These are phyloP conservation scores for Cucumis melo DNA, from an alignment of 306 rosid genomes.

Conservation along the genomic window DNA sequence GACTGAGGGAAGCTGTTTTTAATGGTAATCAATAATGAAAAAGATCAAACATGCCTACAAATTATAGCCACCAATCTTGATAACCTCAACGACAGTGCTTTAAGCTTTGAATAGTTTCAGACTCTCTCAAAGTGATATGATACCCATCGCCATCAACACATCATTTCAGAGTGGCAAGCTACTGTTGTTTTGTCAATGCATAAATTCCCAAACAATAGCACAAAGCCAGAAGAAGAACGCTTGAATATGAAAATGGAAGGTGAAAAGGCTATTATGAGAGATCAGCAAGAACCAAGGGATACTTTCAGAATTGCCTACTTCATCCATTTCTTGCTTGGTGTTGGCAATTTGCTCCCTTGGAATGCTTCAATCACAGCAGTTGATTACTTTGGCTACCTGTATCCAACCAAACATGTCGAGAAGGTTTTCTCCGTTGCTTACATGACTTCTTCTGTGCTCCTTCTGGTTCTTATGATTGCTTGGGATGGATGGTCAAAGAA, in stretches of 20 bases:
- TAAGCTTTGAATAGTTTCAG: conserved; percentile 9
- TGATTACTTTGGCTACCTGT: conserved; percentile 72
- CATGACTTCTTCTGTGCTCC: conserved; percentile 54
- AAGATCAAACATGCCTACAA: conserved; percentile 4
- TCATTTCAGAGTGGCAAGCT: conserved; percentile 10
- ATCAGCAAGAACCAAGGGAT: conserved; percentile 34
- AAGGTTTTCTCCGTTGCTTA: conserved; percentile 78
- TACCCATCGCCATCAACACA: conserved; percentile 28
- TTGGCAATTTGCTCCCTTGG: conserved; percentile 92
- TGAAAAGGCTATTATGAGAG: conserved; percentile 21
- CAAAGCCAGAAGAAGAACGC: neutral
- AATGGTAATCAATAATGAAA: neutral
- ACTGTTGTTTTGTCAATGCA: conserved; percentile 3
- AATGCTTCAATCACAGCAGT: conserved; percentile 90
- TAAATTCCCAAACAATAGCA: conserved; percentile 7
- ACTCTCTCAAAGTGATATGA: conserved; percentile 13
- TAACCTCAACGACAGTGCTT: neutral
- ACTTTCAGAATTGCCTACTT: conserved; percentile 52
- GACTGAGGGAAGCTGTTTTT: neutral
- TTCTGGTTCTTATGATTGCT: conserved; percentile 42
- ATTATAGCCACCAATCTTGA: conserved; percentile 7
- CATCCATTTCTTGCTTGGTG: conserved; percentile 82
- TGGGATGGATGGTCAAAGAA: conserved; percentile 56
- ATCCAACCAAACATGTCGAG: conserved; percentile 58
- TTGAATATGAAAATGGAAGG: conserved; percentile 33